These are phyloP conservation scores for Chionographis japonica DNA, from an alignment of 106 monocot genomes.

Conservation along the genomic window DNA sequence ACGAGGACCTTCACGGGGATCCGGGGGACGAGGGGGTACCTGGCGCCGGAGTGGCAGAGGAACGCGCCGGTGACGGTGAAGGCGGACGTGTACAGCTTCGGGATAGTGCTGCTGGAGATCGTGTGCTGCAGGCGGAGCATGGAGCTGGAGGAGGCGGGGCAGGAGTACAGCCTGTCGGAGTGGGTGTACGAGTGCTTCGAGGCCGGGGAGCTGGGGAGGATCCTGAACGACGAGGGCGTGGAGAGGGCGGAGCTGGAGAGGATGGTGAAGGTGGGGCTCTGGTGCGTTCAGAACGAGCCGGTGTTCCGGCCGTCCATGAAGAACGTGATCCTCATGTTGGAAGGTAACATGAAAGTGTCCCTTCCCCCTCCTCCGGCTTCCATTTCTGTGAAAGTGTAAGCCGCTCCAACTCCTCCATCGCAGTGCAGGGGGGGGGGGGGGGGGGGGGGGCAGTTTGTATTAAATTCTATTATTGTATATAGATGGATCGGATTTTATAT, in stretches of 20 bases:
- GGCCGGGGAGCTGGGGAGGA: not conserved
- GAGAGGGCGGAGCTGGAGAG: constrained; percentile 17
- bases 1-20: constrained; percentile 12
- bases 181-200: constrained; percentile 2
- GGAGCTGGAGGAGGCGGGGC: constrained; percentile 4
- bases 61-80: constrained; percentile 17
- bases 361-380: constrained; percentile 7
- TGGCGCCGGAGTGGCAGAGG: constrained; percentile 20
- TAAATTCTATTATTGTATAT: no score
- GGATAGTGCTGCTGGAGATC: constrained; percentile 41
- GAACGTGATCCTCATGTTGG: constrained; percentile 25
- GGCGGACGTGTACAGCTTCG: constrained; percentile 47
- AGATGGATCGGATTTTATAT: no score
- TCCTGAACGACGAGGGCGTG: not conserved
- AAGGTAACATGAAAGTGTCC: constrained; percentile 2
- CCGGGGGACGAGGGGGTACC: constrained; percentile 17
- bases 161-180: not conserved
- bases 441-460: no score
- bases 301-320: constrained; percentile 25
- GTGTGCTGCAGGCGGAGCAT: constrained; percentile 30
- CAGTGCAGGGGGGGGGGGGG: no score
- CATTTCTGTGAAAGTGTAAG: no score
- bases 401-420: no score
- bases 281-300: constrained; percentile 20
- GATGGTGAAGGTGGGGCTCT: constrained; percentile 24